Base-by-base conservation (phyloP, 345 rosid genomes). In the Brassica juncea region DNA sequence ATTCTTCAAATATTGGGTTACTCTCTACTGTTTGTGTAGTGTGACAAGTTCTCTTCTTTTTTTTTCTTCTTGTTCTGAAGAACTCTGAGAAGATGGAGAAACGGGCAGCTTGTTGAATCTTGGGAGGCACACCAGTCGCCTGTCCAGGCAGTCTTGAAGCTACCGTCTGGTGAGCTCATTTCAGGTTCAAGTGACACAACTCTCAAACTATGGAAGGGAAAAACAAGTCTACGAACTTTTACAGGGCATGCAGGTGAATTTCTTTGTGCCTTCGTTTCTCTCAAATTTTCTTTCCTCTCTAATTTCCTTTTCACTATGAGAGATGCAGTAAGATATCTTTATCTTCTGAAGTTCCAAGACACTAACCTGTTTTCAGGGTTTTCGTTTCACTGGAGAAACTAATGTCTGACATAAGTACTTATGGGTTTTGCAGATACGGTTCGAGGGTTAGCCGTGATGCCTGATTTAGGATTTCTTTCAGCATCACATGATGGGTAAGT, bases 401-500 rank as follows among this genome's bases (percentile, higher is more conserved):
- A 4, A 68, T 69, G 25, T 69, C 66, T 75, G 25, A 65, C 72
- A 32, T 12, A 31, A 42, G 9, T 62, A 25, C 55, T 28, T 61
- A 3, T 77, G 4, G 8, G 59, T 52, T 73, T 82, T 52, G 32
- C 92, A 96, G 99, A 96, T 89, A 96, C 99, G 2, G 92, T 96
- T 60, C 85, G 99, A 77, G 94, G 94, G 54, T 88, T 96, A 86
- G 97, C 95, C 16, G 82, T 68, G 78, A 88, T 93, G 95, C 89
- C 85, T 83, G 97, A 83, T 62, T 71, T 93, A 75, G 97, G 98
- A 64, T 69, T 96, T 84, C 88, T 96, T 83, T 93, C 99, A 68
- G 97, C 97, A 68, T 96, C 99, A 72, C 99, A 96, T 89, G 99
- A 96, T 85, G 96, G 98, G 99, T 96, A 73, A 84, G 97, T 76